Evolutionary conservation across 495 filamentous ascomycete species (phyloP).

Genomic region (Penicillium canariense): DNA sequence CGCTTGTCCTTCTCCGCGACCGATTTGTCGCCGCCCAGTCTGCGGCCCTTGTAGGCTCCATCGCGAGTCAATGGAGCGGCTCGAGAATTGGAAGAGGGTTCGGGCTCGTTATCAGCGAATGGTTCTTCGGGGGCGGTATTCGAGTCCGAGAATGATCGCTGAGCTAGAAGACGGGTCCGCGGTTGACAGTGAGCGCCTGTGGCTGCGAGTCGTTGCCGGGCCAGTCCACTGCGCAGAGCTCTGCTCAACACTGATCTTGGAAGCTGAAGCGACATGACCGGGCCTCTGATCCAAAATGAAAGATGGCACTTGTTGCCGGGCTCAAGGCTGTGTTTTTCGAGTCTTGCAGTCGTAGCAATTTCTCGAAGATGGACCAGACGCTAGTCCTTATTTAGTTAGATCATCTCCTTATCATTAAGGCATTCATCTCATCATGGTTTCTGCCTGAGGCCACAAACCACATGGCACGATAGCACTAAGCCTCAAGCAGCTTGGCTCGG

Average conservation of each 20-base stretch:
- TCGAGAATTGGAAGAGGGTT: background rate
- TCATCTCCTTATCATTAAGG: conserved; percentile 12
- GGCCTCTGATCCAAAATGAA: background rate
- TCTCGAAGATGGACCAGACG: conserved; percentile 10
- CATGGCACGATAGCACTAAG: conserved; percentile 18
- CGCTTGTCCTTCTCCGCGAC: background rate
- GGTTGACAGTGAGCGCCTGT: background rate
- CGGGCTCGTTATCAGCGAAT: background rate
- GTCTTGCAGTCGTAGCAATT: conserved; percentile 17
- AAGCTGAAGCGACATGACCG: conserved; percentile 18
- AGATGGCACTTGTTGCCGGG: background rate
- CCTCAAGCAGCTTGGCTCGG: conserved; percentile 20
- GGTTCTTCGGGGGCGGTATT: background rate
- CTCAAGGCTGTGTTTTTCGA: background rate
- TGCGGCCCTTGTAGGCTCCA: background rate
- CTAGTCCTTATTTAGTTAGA: conserved; percentile 16
- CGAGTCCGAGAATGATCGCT: conserved; percentile 5
- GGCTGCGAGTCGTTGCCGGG: conserved; percentile 13
- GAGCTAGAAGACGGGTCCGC: background rate
- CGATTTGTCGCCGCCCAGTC: background rate
- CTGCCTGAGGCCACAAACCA: conserved; percentile 7
- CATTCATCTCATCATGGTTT: background rate
- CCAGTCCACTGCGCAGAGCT: conserved; percentile 25
- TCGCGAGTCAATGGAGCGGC: background rate
- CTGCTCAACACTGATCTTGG: conserved; percentile 23